Base-by-base conservation (phyloP, 78 protist species). In the Goniomonas avonlea region DNA sequence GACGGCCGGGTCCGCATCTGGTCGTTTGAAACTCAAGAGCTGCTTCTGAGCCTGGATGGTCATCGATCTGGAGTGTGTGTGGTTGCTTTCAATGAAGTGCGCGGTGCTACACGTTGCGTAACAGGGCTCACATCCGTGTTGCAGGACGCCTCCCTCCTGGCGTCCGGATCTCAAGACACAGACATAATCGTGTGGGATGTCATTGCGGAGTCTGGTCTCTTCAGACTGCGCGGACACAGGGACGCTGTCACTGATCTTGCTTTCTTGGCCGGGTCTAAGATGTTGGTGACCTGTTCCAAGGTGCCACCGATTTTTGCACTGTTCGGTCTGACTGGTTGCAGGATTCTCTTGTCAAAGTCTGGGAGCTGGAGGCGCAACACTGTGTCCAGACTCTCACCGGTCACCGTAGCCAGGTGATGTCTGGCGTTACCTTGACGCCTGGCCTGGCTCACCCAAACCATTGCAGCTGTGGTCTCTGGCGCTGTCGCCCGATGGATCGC, bases 101-200 rank as follows among this genome's bases (percentile, higher is more conserved):
- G 32, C 2, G 2, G 58, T 45, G 2, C 58, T 5, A n/a, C 32
- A 20, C 23, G 2, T 48, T 20, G 58, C 23, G 58, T 5, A n/a
- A n/a, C n/a, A n/a, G n/a, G n/a, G n/a, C n/a, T n/a, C n/a, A n/a
- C n/a, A n/a, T n/a, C n/a, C n/a, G n/a, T 23, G 23, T 5, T 2
- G 32, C 23, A 15, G 3, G 55, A 68, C 5, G 95, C 88, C 18
- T 17, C 80, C 29, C 47, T 32, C 41, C 88, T 95, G 11, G 81
- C 75, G 7, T 85, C 94, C 7, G 96, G 96, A 41, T 9, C 85
- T 1, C 32, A 13, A 15, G 98, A 95, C 82, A 89, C 94, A 0
- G 87, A 89, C 74, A 40, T 93, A 13, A 79, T 93, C 0, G 85
- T 92, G 5, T 95, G 98, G 98, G 98, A 95, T 43, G 63, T 89